Evolutionary conservation across 345 rosid species (phyloP).

Genomic region (Viola odorata): DNA sequence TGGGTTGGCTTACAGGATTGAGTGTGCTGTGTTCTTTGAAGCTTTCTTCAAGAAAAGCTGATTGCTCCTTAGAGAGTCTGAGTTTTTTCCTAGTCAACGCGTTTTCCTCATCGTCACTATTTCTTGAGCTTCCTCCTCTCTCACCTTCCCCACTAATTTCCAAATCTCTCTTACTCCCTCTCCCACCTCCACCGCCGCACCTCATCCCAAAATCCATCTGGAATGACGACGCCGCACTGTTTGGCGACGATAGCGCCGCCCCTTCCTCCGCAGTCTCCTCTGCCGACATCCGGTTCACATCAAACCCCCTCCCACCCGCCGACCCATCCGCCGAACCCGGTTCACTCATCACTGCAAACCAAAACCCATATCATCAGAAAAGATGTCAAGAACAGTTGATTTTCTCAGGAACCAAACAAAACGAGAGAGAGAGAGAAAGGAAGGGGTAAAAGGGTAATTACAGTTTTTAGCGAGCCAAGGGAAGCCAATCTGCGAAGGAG

Average conservation of each 20-base stretch:
- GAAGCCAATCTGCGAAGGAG: slow-evolving; percentile 50
- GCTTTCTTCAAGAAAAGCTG: slow-evolving; percentile 92
- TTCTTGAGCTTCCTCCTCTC: slow-evolving; percentile 62
- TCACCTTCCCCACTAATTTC: slow-evolving; percentile 31
- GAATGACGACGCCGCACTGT: slow-evolving; percentile 79
- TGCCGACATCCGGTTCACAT: slow-evolving; percentile 43
- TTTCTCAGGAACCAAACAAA: too few relatives aligned
- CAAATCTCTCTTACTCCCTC: slow-evolving; percentile 42
- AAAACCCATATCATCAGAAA: slow-evolving; percentile 3
- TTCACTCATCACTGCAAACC: slow-evolving; percentile 27
- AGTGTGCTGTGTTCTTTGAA: slow-evolving; percentile 87
- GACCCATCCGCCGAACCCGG: slow-evolving; percentile 33
- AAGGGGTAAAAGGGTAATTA: slow-evolving; percentile 4
- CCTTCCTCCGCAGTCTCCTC: slow-evolving; percentile 45
- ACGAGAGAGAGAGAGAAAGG: neutral
- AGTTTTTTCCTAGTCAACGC: slow-evolving; percentile 90
- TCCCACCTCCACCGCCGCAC: slow-evolving; percentile 25
- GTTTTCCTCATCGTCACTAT: slow-evolving; percentile 82
- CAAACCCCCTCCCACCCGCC: slow-evolving; percentile 31
- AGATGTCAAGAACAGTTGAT: neutral
- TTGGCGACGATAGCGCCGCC: slow-evolving; percentile 59
- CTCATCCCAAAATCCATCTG: slow-evolving; percentile 70
- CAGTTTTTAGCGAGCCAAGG: slow-evolving; percentile 67
- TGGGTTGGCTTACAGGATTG: slow-evolving; percentile 59
- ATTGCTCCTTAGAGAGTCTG: slow-evolving; percentile 81